Base-by-base conservation (phyloP, 2,329 filamentous ascomycete genomes). In the Nectriaceae sp. region DNA sequence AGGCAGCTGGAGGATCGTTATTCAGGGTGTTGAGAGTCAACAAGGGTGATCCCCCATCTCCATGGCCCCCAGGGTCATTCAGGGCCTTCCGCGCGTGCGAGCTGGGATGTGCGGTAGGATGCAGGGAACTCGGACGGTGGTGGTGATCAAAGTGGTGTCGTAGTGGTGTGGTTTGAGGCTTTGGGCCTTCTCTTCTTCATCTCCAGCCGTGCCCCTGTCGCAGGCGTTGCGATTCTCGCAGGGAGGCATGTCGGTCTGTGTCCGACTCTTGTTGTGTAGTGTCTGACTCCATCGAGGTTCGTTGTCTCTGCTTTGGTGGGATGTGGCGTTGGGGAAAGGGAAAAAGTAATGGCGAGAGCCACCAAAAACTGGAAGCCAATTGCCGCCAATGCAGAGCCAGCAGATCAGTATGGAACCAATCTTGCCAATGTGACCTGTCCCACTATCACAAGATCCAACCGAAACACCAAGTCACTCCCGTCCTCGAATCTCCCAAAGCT, bases 101-200 rank as follows among this genome's bases (percentile, higher is more conserved):
- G 22, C 40, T 44, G 33, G 46, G 45, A 35, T 33, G 13, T 6
- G 24, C 24, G 6, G 13, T 6, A 6, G 24, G 24, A 29, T 13
- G 46, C 49, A 50, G 53, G 46, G 47, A 52, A 48, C 55, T 61
- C 57, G 50, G 54, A 60, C 50, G 59, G 53, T 55, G 41, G 33
- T 36, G 33, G 26, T 31, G 26, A 10, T 15, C 10, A 10, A 31
- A 31, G 53, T 61, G 59, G 59, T 61, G 59, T 61, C 55, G 59
- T 44, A 44, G 53, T 61, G 59, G 59, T 61, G 57, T 61, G 59
- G 55, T 62, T 54, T 51, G 44, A 37, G 42, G 42, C 39, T 41
- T 48, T 48, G 37, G 42, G 42, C 39, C 46, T 48, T 48, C 35
- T 41, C 22, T 39, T 40, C 21, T 33, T 21, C 24, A 29, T 29